Percentiles rank a stretch among this genome's conserved stretches.
These are phyloP conservation scores for Verticillium dahliae DNA, from an alignment of 2,329 filamentous ascomycete genomes.

Conservation along the genomic window DNA sequence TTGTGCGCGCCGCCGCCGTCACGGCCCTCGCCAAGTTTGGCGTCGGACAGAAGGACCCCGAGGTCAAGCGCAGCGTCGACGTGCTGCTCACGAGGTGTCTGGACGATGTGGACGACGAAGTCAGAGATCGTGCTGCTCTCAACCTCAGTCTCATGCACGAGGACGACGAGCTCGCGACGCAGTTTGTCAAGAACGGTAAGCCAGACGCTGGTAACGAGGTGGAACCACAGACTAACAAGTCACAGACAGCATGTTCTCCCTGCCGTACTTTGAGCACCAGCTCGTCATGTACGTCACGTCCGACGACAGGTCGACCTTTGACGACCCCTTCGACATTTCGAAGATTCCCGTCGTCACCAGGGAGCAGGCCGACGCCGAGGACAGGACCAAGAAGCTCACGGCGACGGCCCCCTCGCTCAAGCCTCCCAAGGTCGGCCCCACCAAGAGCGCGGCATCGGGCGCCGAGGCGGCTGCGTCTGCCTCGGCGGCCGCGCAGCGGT, in stretches of 20 bases:
- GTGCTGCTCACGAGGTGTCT: slow-evolving; percentile 89
- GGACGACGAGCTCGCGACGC: slow-evolving; percentile 76
- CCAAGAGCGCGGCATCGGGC: slow-evolving; percentile 62
- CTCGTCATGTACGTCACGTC: slow-evolving; percentile 96
- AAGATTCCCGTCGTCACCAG: slow-evolving; percentile 89
- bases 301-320: slow-evolving; percentile 79
- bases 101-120: slow-evolving; percentile 96
- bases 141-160: slow-evolving; percentile 90
- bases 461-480: slow-evolving; percentile 72
- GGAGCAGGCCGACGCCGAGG: slow-evolving; percentile 92
- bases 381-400: slow-evolving; percentile 94
- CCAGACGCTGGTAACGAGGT: background rate
- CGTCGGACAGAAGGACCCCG: slow-evolving; percentile 89
- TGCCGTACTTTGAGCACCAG: slow-evolving; percentile 93
- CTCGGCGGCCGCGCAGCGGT: slow-evolving; percentile 77
- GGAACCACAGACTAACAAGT: background rate
- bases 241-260: slow-evolving; percentile 86
- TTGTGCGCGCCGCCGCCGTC: slow-evolving; percentile 89
- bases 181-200: slow-evolving; percentile 78
- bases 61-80: slow-evolving; percentile 92
- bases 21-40: slow-evolving; percentile 96
- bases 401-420: slow-evolving; percentile 90
- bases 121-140: slow-evolving; percentile 87
- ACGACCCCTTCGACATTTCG: slow-evolving; percentile 80
- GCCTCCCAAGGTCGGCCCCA: slow-evolving; percentile 73